Percentiles rank a stretch among this genome's conserved stretches.
Evolutionary conservation across 1,284 basidiomycete genomes (phyloP).

Genomic region (Cryptococcus sp.): DNA sequence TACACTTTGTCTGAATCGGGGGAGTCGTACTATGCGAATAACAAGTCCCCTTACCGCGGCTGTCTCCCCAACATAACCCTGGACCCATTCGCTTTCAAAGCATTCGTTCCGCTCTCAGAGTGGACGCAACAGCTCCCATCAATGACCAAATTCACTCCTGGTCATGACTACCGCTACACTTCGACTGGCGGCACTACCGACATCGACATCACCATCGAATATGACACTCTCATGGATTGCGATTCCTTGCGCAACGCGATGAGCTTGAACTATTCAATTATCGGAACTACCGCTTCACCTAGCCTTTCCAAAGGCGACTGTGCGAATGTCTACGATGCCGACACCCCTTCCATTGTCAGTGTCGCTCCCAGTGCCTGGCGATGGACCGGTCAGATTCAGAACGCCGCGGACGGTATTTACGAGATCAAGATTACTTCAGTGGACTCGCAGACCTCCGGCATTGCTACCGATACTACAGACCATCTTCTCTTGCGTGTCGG

Average conservation of each 20-base stretch:
- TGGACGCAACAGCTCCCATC: conserved; percentile 72
- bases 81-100: conserved; percentile 76
- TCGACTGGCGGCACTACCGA: conserved; percentile 59
- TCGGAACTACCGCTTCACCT: conserved; percentile 61
- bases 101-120: conserved; percentile 66
- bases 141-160: conserved; percentile 75
- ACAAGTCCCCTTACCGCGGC: conserved; percentile 68
- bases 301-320: conserved; percentile 52
- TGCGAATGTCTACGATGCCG: conserved; percentile 34
- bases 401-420: conserved; percentile 77
- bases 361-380: conserved; percentile 64
- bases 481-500: conserved; percentile 80
- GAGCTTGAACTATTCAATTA: conserved; percentile 67
- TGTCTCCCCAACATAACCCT: conserved; percentile 69
- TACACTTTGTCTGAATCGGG: conserved; percentile 66
- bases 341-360: conserved; percentile 57
- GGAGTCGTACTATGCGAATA: conserved; percentile 64
- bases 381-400: conserved; percentile 70
- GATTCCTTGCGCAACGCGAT: conserved; percentile 64
- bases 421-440: conserved; percentile 64
- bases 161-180: conserved; percentile 76
- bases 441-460: conserved; percentile 43
- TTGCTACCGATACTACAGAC: conserved; percentile 58
- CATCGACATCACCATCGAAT: conserved; percentile 72
- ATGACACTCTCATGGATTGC: conserved; percentile 75